Evolutionary conservation across 495 filamentous ascomycete species (phyloP).

Genomic region (Hypoxylon intermedium): DNA sequence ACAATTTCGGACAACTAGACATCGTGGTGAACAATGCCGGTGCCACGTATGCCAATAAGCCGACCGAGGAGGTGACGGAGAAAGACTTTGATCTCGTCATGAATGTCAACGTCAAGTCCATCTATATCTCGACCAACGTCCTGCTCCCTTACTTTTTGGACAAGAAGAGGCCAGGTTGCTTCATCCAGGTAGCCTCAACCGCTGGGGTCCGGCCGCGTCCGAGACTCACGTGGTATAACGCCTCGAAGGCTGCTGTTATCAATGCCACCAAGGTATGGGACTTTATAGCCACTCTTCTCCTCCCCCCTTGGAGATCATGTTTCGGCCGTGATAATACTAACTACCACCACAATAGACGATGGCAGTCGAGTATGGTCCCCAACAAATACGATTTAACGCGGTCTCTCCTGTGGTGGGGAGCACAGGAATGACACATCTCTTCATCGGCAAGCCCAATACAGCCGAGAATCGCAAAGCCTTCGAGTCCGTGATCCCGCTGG

Average conservation of each 20-base stretch:
- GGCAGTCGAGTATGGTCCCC: constrained; percentile 70
- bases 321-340: constrained; percentile 2
- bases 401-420: constrained; percentile 67
- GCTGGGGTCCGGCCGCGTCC: constrained; percentile 69
- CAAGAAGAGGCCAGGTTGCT: constrained; percentile 63
- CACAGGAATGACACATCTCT: constrained; percentile 70
- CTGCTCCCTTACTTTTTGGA: constrained; percentile 62
- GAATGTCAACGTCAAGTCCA: constrained; percentile 70
- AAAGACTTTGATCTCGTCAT: constrained; percentile 72
- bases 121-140: constrained; percentile 62
- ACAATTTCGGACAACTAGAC: constrained; percentile 60
- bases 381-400: constrained; percentile 70
- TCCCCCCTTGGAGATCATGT: background rate
- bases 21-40: constrained; percentile 76
- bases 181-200: constrained; percentile 73
- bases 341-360: constrained; percentile 55
- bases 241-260: constrained; percentile 69
- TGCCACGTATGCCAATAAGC: constrained; percentile 72
- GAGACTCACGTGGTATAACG: constrained; percentile 74
- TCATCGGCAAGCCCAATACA: constrained; percentile 71
- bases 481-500: constrained; percentile 69
- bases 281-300: background rate
- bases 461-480: constrained; percentile 73
- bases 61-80: constrained; percentile 65
- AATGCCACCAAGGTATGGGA: constrained; percentile 57